Percentiles rank a stretch among this genome's conserved stretches.
Conservation (phyloP, 306 rosid species). For the Dicorynia guianensis region DNA sequence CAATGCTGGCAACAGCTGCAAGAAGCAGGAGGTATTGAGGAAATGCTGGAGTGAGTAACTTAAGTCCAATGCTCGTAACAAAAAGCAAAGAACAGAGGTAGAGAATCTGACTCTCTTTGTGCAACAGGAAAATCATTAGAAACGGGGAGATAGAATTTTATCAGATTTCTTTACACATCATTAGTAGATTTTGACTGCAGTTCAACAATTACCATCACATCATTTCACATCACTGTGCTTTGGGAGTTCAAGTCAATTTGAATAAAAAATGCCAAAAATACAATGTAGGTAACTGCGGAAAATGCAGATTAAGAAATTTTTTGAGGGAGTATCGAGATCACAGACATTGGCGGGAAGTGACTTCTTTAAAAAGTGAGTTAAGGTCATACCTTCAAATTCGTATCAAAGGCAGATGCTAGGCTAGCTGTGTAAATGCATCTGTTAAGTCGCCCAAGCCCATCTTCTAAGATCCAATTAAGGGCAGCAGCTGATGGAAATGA, state of each 20-base stretch:
- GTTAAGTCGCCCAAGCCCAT: conserved; percentile 88
- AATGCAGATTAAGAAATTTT: conserved; percentile 3
- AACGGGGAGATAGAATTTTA: background rate
- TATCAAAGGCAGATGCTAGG: conserved; percentile 86
- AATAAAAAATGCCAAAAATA: conserved; percentile 29
- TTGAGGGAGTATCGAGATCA: background rate
- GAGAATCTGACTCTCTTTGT: conserved; percentile 89
- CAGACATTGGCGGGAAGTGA: background rate
- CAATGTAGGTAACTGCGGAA: conserved; percentile 37
- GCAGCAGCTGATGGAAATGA: conserved; percentile 98
- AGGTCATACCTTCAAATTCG: conserved; percentile 80
- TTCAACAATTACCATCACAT: conserved; percentile 41
- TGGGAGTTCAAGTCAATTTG: background rate
- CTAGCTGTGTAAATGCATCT: conserved; percentile 92
- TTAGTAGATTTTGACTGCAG: conserved; percentile 36
- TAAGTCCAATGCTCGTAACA: conserved; percentile 84
- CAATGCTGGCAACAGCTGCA: conserved; percentile 87
- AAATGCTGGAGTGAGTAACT: conserved; percentile 80
- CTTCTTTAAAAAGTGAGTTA: background rate
- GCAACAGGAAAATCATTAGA: conserved; percentile 19
- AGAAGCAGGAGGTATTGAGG: conserved; percentile 81
- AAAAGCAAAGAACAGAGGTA: conserved; percentile 64
- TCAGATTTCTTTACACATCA: conserved; percentile 23
- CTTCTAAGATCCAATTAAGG: conserved; percentile 89
- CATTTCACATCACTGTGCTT: conserved; percentile 35